Evolutionary conservation across 306 rosid species (phyloP).

Genomic region (Pterocarpus macrocarpus): DNA sequence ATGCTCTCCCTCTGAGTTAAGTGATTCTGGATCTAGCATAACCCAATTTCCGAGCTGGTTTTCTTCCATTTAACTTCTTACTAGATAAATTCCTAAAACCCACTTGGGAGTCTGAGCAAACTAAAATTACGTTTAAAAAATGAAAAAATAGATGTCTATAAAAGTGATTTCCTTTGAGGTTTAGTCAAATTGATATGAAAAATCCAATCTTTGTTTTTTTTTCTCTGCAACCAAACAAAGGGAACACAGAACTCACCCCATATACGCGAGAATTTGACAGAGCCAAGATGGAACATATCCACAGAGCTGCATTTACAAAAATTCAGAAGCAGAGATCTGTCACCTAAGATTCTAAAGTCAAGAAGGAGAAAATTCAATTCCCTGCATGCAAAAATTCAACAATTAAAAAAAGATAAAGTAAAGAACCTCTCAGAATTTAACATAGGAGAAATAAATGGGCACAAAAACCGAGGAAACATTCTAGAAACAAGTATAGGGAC

Average conservation of each 20-base stretch:
- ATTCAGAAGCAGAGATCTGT: slow-evolving; percentile 49
- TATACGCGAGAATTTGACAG: slow-evolving; percentile 64
- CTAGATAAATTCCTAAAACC: slow-evolving; percentile 36
- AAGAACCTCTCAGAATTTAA: slow-evolving; percentile 35
- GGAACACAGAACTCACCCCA: slow-evolving; percentile 72
- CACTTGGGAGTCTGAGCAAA: slow-evolving; percentile 8
- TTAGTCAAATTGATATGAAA: slow-evolving; percentile 2
- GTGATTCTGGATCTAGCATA: slow-evolving; percentile 21
- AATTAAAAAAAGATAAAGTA: background rate
- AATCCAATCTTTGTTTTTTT: background rate
- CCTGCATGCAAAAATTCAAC: slow-evolving; percentile 40
- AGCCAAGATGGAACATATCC: slow-evolving; percentile 67
- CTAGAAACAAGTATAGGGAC: background rate
- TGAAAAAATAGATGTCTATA: background rate
- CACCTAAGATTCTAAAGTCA: slow-evolving; percentile 44
- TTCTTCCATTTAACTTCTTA: slow-evolving; percentile 30
- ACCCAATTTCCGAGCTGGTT: slow-evolving; percentile 18
- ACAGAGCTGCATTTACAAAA: slow-evolving; percentile 64
- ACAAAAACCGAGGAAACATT: slow-evolving; percentile 15
- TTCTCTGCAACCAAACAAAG: slow-evolving; percentile 10
- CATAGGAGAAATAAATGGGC: slow-evolving; percentile 2
- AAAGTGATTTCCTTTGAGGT: slow-evolving; percentile 18
- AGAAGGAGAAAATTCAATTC: slow-evolving; percentile 36
- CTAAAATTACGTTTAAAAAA: background rate
- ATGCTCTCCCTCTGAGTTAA: slow-evolving; percentile 14